Evolutionary conservation across 176 grass and related monocot genomes (phyloP).

Genomic region (Triticum monococcum): DNA sequence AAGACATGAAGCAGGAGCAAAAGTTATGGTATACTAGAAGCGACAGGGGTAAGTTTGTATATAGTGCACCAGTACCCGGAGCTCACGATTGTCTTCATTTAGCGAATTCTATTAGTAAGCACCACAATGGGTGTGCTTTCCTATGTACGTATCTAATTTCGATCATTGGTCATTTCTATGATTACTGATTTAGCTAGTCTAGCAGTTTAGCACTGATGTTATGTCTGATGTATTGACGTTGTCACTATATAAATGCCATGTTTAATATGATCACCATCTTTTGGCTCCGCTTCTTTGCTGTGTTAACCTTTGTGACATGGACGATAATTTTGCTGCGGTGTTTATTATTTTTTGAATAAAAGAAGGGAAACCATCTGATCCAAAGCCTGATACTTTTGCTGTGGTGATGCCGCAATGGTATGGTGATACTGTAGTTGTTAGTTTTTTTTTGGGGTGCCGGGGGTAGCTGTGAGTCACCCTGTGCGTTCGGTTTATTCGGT

Average conservation of each 20-base stretch:
- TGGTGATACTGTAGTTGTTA: not conserved
- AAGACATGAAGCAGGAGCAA: conserved; percentile 24
- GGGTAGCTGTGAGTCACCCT: not conserved
- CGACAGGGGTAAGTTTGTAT: conserved; percentile 13
- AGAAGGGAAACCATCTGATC: no score
- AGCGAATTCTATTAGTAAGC: not conserved
- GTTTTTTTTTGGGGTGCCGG: not conserved
- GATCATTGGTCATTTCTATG: not conserved
- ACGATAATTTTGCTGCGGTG: not conserved
- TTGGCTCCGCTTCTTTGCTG: not conserved
- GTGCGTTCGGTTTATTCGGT: no score
- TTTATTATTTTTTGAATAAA: no score
- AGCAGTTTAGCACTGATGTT: not conserved
- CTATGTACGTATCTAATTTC: not conserved
- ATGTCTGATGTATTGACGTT: conserved; percentile 12
- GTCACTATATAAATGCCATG: not conserved
- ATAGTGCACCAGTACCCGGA: conserved; percentile 34
- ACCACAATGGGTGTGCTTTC: conserved; percentile 6
- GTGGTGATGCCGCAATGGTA: not conserved
- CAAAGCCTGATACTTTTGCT: no score
- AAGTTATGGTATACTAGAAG: conserved; percentile 11
- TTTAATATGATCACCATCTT: not conserved
- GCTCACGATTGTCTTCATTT: conserved; percentile 17
- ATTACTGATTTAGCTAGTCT: not conserved
- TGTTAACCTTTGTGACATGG: not conserved